Conservation (phyloP, 1,284 basidiomycete genomes). For the Naganishia sp. region DNA sequence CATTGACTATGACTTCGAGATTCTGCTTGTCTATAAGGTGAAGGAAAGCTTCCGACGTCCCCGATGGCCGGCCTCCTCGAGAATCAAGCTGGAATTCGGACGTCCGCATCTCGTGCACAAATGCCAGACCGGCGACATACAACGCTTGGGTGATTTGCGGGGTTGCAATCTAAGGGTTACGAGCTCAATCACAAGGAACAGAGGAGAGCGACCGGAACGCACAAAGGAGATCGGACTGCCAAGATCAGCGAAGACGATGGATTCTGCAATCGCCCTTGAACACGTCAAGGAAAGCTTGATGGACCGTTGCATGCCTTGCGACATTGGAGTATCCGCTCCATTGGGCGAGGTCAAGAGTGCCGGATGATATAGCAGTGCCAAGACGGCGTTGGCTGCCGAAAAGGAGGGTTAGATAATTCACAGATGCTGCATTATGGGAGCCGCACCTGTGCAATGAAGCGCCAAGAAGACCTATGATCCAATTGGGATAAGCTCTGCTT, state of each 20-base stretch:
- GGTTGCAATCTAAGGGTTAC: constrained; percentile 6
- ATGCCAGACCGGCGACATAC: constrained; percentile 28
- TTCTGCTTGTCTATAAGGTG: constrained; percentile 31
- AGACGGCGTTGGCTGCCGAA: constrained; percentile 53
- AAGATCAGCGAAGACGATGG: constrained; percentile 50
- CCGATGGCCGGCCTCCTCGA: constrained; percentile 1
- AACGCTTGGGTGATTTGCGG: constrained; percentile 30
- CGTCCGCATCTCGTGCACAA: constrained; percentile 28
- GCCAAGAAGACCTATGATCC: constrained; percentile 7
- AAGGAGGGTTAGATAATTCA: constrained; percentile 3
- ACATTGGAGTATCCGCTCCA: constrained; percentile 54
- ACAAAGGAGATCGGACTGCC: constrained; percentile 37
- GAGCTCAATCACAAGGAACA: not conserved
- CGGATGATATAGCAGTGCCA: constrained; percentile 55
- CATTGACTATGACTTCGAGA: constrained; percentile 27
- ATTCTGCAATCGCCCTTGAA: constrained; percentile 55
- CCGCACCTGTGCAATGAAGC: constrained; percentile 21
- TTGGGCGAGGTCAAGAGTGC: constrained; percentile 52
- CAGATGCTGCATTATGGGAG: constrained; percentile 41
- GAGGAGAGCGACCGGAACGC: not conserved
- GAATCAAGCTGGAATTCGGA: constrained; percentile 24
- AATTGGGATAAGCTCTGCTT: not conserved
- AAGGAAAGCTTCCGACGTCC: constrained; percentile 21
- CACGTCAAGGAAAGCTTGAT: constrained; percentile 52
- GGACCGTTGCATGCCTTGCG: constrained; percentile 50